phyloP scores from a whole-genome alignment of 2,329 filamentous ascomycete genomes.

The Claviceps fusiformis region DNA sequence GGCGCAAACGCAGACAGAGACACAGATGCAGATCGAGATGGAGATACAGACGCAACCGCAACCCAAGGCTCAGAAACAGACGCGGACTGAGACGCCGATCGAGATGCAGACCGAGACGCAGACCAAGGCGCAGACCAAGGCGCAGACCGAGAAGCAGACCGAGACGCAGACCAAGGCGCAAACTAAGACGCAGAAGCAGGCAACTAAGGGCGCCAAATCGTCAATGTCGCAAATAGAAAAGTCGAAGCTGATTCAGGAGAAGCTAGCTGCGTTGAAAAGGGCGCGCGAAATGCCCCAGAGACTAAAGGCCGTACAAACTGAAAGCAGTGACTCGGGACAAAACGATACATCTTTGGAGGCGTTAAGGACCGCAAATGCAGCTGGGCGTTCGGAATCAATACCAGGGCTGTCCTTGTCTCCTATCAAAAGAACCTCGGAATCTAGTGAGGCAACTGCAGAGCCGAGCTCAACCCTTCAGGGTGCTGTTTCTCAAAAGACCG shows the following conservation, averaged over 20 bases:
- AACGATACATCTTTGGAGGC: background rate
- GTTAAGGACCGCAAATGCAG: background rate
- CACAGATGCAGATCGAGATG: background rate
- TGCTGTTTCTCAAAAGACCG: conserved; percentile 35
- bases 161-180: background rate
- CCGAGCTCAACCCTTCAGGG: conserved; percentile 54
- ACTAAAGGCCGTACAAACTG: background rate
- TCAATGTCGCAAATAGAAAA: conserved; percentile 45
- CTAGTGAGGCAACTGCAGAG: conserved; percentile 15
- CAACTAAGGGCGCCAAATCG: conserved; percentile 13
- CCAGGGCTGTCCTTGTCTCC: conserved; percentile 22
- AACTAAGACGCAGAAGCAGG: background rate
- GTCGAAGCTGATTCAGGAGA: conserved; percentile 58
- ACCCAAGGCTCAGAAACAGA: background rate
- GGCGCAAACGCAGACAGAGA: background rate
- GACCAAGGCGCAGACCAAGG: background rate
- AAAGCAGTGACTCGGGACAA: conserved; percentile 1
- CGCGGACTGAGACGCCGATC: background rate
- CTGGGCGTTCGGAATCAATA: conserved; percentile 12
- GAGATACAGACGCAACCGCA: background rate
- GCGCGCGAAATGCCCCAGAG: conserved; percentile 28
- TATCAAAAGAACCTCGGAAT: conserved; percentile 10
- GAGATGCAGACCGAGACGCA: background rate
- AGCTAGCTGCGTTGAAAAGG: conserved; percentile 62
- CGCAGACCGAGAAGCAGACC: background rate